Base-by-base conservation (phyloP, 1,284 basidiomycete genomes). In the Papiliotrema flavescens region DNA sequence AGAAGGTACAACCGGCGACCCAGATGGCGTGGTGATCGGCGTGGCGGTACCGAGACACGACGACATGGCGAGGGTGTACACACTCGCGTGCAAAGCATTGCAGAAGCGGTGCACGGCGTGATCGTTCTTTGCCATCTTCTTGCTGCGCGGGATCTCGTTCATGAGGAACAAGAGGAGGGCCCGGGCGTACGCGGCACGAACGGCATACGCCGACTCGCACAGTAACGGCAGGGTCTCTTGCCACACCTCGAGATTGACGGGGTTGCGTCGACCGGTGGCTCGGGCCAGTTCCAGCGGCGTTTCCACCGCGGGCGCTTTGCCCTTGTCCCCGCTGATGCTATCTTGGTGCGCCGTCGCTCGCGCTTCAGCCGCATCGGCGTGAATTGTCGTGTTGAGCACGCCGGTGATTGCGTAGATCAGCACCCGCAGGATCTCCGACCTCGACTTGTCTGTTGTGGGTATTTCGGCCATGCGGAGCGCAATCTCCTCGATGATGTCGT, bases 401-500 rank as follows among this genome's bases (percentile, higher is more conserved):
- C 70, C 71, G 2, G 56, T 63, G 19, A 76, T 69, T 47, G 70
- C 71, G 52, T 66, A 56, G 23, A 70, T 63, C 41, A 76, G 57
- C 1, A 73, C 65, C 34, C 88, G 84, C 53, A 94, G 81, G 34
- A 87, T 88, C 68, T 87, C 84, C 23, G 83, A 79, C 48, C 85
- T 81, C 52, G 79, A 80, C 50, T 76, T 78, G 45, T 78, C 79
- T 53, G 73, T 78, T 7, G 75, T 71, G 2, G 51, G 64, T 44
- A 70, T 64, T 45, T 77, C 77, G 74, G 34, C 80, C 66, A 97
- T 81, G 23, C 90, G 84, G 55, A 82, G 83, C 40, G 90, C 84
- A 26, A 95, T 79, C 73, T 96, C 93, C 59, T 85, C 86, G 14
- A 90, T 85, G 50, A 97, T 85, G 73, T 97, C 94, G 70, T 91